Base-by-base conservation (phyloP, 2,329 filamentous ascomycete species). In the Pseudocercospora crystallina region DNA sequence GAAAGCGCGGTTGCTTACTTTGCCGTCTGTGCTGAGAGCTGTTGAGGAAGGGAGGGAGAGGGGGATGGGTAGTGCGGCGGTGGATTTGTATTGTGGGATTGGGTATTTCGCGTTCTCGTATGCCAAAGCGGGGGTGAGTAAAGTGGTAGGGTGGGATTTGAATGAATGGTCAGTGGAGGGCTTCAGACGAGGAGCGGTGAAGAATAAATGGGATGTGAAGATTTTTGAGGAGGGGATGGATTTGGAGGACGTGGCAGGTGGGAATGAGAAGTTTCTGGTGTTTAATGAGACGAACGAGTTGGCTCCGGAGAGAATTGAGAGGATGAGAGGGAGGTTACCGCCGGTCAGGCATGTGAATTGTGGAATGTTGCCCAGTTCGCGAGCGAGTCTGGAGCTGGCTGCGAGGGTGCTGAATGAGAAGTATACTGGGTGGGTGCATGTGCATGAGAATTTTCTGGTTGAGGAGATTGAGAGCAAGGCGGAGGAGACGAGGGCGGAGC, bases 31-130 rank as follows among this genome's bases (percentile, higher is more conserved):
- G 1, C 5, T 29, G 0, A 26, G 55, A 31, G 60, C 63, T 10
- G 61, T 66, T 5, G 61, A 48, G 11, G 69, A 74, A 54, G 71
- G 66, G 53, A 14, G 43, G 47, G 12, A 62, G 61, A 17, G 54
- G 68, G 36, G 51, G 20, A 11, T 54, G 44, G 17, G 63, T 64
- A 60, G 49, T 29, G 29, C 61, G 53, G 73, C 71, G 1, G 80
- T 95, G 0, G 92, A 97, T 69, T 73, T 97, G 53, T 96, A 95
- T 72, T 89, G 88, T 0, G 92, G 92, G 0, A 96, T 96, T 58
- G 92, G 92, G 5, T 96, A 96, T 71, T 96, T 97, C 71, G 82
- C 87, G 3, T 95, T 96, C 65, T 87, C 83, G 30, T 96, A 96
- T 70, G 80, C 85, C 5, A 78, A 75, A 52, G 80, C 86, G 13